Conservation (phyloP, 495 filamentous ascomycete genomes). For the Talaromyces adpressus region DNA sequence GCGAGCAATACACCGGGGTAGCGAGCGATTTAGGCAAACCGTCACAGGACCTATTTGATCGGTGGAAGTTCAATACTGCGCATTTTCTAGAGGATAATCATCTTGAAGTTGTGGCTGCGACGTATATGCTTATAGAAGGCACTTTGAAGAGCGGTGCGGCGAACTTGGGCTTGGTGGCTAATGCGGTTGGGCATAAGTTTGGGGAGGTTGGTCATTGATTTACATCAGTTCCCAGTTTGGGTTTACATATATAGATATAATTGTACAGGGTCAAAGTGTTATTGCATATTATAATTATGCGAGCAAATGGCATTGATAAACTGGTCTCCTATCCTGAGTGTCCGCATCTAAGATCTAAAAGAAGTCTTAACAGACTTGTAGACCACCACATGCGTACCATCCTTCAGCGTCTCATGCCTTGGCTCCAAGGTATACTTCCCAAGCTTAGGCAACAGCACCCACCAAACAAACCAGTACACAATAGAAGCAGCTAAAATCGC, state of each 20-base stretch:
- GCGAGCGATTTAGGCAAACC: slow-evolving; percentile 5
- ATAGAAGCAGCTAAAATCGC: slow-evolving; percentile 19
- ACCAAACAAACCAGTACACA: slow-evolving; percentile 30
- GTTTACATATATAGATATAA: no score
- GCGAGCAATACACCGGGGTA: neutral
- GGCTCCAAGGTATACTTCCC: slow-evolving; percentile 20
- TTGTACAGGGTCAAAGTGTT: neutral
- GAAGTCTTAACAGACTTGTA: slow-evolving; percentile 11
- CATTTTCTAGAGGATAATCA: slow-evolving; percentile 6
- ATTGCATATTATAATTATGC: neutral
- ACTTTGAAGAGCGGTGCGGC: slow-evolving; percentile 5
- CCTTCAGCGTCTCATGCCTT: slow-evolving; percentile 10
- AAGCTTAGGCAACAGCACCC: slow-evolving; percentile 19
- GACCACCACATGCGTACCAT: slow-evolving; percentile 16
- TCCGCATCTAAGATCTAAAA: neutral
- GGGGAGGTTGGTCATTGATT: neutral
- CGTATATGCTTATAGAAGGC: slow-evolving; percentile 10
- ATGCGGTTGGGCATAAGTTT: slow-evolving; percentile 7
- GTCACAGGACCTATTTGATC: slow-evolving; percentile 9
- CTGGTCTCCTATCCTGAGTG: neutral
- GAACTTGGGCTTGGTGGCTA: neutral
- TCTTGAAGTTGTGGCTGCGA: slow-evolving; percentile 9
- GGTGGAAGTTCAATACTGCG: slow-evolving; percentile 8
- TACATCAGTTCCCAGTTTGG: neutral
- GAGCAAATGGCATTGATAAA: neutral